Base-by-base conservation (phyloP, 352 stramenopile species). In the Globisporangium heterothallicum region DNA sequence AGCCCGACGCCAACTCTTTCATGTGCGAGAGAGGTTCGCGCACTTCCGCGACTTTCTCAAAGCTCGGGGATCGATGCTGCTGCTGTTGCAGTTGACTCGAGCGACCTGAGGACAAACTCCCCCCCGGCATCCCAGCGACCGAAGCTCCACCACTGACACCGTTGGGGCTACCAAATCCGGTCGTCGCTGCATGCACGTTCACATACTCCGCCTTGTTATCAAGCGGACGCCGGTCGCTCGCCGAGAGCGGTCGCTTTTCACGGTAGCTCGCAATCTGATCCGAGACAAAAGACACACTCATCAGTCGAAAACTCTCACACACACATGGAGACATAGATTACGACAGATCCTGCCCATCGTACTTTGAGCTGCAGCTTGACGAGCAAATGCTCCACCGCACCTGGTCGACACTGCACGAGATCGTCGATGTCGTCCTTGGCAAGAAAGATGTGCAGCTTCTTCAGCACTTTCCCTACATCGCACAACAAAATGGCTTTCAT, bases 291-390 rank as follows among this genome's bases (percentile, higher is more conserved):
- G 13, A 48, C 56, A 64, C 5, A 45, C 19, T 22, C 4, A 8
- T 29, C 8, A 14, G 41, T 42, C 13, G 24, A 32, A 40, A 9
- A 35, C 19, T 16, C 25, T 47, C n/a, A 14, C 4, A 32, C 7
- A 19, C 10, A 1, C 8, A 18, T 34, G 14, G 3, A 27, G 6
- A 59, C 24, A n/a, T 34, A 16, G 3, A 38, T 10, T 2, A 25
- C 26, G 5, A 14, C 2, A 21, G 7, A 4, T 22, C 45, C 6
- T n/a, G n/a, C n/a, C n/a, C n/a, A n/a, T n/a, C n/a, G n/a, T 59
- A 96, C 90, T 62, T 97, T 97, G 42, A 95, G 71, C 59, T 98
- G 86, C 29, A 98, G 59, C 48, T 78, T 78, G 30, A 96, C 79
- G 10, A 98, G 68, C n/a, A 98, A 64, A 27, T 94, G 69, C 59